Percentiles rank a stretch among this genome's conserved stretches.
phyloP scores from a whole-genome alignment of 768 basidiomycete genomes.

The Lyophyllum atratum region DNA sequence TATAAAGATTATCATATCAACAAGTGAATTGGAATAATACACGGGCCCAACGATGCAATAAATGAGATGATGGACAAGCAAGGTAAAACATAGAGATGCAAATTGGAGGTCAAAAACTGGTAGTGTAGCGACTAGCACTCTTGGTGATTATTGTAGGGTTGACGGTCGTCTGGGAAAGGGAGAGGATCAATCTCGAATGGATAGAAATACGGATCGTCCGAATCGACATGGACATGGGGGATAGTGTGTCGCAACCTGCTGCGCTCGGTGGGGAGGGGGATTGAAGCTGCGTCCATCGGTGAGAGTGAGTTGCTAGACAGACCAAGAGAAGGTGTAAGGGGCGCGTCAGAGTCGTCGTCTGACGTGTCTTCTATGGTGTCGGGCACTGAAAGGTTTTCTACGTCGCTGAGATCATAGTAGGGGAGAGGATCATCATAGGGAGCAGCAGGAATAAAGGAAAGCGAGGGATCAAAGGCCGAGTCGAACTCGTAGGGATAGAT shows the following conservation, averaged over 20 bases:
- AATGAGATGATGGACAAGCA: conserved; percentile 4
- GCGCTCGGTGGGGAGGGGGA: conserved; percentile 51
- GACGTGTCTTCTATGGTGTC: conserved; percentile 85
- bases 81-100: conserved; percentile 23
- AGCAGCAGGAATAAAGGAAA: conserved; percentile 43
- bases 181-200: conserved; percentile 72
- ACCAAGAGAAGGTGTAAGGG: conserved; percentile 60
- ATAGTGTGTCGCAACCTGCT: conserved; percentile 47
- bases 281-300: conserved; percentile 50
- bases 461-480: conserved; percentile 46
- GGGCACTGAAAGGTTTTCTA: conserved; percentile 70
- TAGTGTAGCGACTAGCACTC: conserved; percentile 57
- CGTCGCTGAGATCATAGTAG: conserved; percentile 61
- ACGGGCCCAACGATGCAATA: conserved; percentile 11
- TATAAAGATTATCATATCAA: conserved; percentile 12
- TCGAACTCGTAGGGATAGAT: conserved; percentile 53
- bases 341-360: conserved; percentile 81
- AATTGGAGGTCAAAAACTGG: conserved; percentile 26
- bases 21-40: conserved; percentile 12
- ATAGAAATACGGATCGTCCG: conserved; percentile 61
- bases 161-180: conserved; percentile 60
- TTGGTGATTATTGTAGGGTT: conserved; percentile 58
- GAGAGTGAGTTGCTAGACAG: conserved; percentile 59
- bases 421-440: conserved; percentile 61
- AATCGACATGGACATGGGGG: conserved; percentile 64